A percentile compares a stretch with the other conserved stretches of the same genome.
Conservation (phyloP, 495 filamentous ascomycete genomes). For the Diplogelasinospora grovesii region DNA sequence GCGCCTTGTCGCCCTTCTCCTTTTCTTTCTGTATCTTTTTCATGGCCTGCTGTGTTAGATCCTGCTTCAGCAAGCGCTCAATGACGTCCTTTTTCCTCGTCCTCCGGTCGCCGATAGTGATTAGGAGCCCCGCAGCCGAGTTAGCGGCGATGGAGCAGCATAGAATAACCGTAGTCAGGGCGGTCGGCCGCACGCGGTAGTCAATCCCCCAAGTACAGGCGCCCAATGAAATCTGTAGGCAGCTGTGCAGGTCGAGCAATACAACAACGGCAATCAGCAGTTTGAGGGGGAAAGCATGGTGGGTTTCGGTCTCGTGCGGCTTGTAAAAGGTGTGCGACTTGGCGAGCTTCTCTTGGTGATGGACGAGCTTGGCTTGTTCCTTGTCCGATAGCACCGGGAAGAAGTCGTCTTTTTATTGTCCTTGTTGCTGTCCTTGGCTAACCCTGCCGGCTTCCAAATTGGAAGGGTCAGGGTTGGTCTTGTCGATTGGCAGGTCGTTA, state of each 20-base stretch:
- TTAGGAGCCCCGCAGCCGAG: constrained; percentile 62
- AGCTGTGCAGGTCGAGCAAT: constrained; percentile 67
- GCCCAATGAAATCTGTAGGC: constrained; percentile 69
- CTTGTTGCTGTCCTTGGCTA: too few relatives aligned
- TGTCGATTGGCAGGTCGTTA: constrained; percentile 55
- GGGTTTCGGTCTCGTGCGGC: constrained; percentile 73
- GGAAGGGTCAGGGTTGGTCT: background rate
- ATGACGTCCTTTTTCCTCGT: constrained; percentile 79
- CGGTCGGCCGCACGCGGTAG: constrained; percentile 55
- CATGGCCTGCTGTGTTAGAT: constrained; percentile 66
- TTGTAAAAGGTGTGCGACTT: constrained; percentile 80
- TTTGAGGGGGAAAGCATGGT: constrained; percentile 68
- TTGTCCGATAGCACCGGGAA: constrained; percentile 49
- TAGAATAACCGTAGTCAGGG: constrained; percentile 70
- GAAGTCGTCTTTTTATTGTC: constrained; percentile 42
- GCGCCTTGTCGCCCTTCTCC: too few relatives aligned
- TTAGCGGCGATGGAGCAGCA: constrained; percentile 69
- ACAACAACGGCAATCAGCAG: constrained; percentile 64
- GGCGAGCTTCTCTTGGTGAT: constrained; percentile 69
- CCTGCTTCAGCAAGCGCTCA: constrained; percentile 64
- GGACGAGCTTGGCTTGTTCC: constrained; percentile 56
- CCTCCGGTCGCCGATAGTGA: constrained; percentile 61
- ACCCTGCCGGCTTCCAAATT: too few relatives aligned
- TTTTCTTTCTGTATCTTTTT: constrained; percentile 60
- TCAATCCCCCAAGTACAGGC: constrained; percentile 67